Evolutionary conservation across 164 flowering plant genomes (phyloP), one percentile per base, ranked within the genome.

Genomic region (Paratinospora sagittata): DNA sequence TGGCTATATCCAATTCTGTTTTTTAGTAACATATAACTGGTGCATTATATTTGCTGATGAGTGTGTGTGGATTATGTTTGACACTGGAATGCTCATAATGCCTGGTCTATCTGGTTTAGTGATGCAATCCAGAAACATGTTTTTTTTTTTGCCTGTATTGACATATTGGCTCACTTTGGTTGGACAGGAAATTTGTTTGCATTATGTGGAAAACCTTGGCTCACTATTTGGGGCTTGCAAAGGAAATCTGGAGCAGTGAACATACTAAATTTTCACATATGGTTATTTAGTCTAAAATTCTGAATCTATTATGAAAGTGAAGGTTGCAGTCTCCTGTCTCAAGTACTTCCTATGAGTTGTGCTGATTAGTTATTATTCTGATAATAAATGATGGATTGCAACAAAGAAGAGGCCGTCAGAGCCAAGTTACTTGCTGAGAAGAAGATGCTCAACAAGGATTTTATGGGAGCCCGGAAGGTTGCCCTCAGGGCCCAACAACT

Each of bases 321-420:
- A 27, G 10, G 69, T 63, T 69, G 14, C 65, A 12, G 26, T 73
- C 68, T 65, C 36, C 14, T 6, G 70, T n/a, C 67, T 60, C 45
- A 69, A 16, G 14, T 21, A 58, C 45, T 19, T 26, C 43, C 55
- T 34, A 45, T 73, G 73, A 62, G 67, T 27, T 39, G 55, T 19
- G n/a, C 63, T 55, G 61, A 43, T 37, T 57, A 5, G 47, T 34
- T 39, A 62, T 39, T 8, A 33, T 72, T 69, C 41, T 14, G 61
- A 8, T 19, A 49, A 41, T 67, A 43, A 67, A 70, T 21, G 41
- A 91, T 91, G 97, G 97, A 91, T 36, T 90, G 92, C 89, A 93
- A 91, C 80, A 88, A 87, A 77, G 97, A 89, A 72, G 97, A 91
- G 81, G 97, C 98, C 63, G 21, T 81, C 9, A 83, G 87, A 76